Evolutionary conservation across 2,329 filamentous ascomycete species (phyloP).

Genomic region (Leptographium radiaticola): DNA sequence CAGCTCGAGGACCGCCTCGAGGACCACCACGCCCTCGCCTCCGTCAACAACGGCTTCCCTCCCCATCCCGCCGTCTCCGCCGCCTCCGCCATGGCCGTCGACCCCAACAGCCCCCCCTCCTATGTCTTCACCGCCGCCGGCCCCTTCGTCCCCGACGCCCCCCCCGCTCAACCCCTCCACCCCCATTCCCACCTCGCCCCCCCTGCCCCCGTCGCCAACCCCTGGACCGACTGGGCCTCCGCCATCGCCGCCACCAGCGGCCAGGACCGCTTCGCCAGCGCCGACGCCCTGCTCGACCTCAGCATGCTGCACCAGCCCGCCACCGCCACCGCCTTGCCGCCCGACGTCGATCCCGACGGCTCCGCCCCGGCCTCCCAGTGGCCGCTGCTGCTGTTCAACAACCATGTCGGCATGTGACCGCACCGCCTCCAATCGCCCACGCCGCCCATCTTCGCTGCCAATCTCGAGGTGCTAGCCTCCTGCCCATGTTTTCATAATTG

Average conservation of each 20-base stretch:
- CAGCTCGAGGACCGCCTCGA: conserved; percentile 7
- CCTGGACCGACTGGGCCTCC: conserved; percentile 42
- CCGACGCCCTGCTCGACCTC: conserved; percentile 33
- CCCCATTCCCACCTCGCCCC: too few species aligned
- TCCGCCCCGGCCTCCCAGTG: not conserved
- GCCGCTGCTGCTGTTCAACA: conserved; percentile 8
- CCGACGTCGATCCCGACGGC: not conserved
- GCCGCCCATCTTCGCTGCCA: too few species aligned
- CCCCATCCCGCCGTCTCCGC: not conserved
- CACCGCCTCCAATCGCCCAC: too few species aligned
- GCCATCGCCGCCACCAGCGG: conserved; percentile 37
- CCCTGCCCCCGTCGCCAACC: conserved; percentile 20
- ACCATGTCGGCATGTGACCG: not conserved
- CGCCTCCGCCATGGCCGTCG: not conserved
- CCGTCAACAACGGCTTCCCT: not conserved
- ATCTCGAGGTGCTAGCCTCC: too few species aligned
- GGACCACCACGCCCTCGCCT: not conserved
- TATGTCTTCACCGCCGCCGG: not conserved
- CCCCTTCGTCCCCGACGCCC: too few species aligned
- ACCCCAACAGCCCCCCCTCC: too few species aligned
- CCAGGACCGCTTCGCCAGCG: conserved; percentile 25
- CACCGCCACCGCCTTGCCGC: not conserved
- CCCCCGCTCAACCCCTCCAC: not conserved
- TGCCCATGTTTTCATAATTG: too few species aligned
- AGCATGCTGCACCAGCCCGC: conserved; percentile 18